phyloP scores from a whole-genome alignment of 176 grass and related monocot species.

The Dendrocalamus sinicus region DNA sequence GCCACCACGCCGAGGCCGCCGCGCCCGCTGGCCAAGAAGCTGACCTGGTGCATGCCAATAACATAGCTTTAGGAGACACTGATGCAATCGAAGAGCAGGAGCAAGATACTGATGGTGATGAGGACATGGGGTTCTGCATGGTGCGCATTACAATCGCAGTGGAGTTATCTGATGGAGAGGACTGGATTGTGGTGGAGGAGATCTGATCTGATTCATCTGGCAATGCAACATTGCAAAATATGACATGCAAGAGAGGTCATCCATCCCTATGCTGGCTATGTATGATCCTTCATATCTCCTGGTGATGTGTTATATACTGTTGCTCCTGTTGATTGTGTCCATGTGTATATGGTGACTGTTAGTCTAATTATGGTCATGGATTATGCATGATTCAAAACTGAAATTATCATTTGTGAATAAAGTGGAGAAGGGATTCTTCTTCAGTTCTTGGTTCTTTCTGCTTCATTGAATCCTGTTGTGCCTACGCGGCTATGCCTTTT shows the following conservation, averaged over 20 bases:
- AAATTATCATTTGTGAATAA: conserved; percentile 50
- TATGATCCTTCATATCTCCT: neutral
- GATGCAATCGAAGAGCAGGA: conserved; percentile 43
- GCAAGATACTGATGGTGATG: neutral
- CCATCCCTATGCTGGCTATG: conserved; percentile 7
- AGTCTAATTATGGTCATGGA: conserved; percentile 50
- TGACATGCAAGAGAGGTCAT: conserved; percentile 15
- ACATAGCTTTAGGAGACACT: neutral
- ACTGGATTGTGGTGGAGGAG: conserved; percentile 94
- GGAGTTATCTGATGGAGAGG: conserved; percentile 79
- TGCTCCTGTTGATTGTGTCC: conserved; percentile 28
- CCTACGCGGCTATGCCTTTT: neutral
- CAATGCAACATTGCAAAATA: neutral
- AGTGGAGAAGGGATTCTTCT: conserved; percentile 50
- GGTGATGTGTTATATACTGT: conserved; percentile 37
- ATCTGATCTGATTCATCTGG: neutral
- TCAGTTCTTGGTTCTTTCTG: neutral
- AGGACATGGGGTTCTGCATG: conserved; percentile 73
- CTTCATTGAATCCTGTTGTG: neutral
- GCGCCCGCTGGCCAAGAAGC: conserved; percentile 10
- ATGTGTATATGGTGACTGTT: conserved; percentile 48
- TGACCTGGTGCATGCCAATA: neutral
- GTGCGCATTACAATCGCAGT: conserved; percentile 60
- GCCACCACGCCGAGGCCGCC: conserved; percentile 7
- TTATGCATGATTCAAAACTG: conserved; percentile 37